Conservation (phyloP, 2,329 filamentous ascomycete genomes). For the Colletotrichum acutatum region DNA sequence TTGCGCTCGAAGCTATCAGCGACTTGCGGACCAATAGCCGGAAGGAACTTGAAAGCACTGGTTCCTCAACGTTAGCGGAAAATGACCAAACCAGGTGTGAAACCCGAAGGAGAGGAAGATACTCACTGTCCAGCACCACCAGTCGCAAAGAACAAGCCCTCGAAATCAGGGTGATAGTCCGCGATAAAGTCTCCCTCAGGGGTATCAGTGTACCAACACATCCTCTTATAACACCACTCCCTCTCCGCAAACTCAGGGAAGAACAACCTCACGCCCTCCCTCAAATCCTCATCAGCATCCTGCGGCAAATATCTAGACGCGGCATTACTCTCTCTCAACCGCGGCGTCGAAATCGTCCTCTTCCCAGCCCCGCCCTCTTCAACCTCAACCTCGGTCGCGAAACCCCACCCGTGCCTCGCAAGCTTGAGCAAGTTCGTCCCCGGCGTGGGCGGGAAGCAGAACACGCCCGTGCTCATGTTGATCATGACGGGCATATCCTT, state of each 20-base stretch:
- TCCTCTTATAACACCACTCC: slow-evolving; percentile 59
- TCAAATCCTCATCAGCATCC: slow-evolving; percentile 65
- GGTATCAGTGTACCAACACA: slow-evolving; percentile 76
- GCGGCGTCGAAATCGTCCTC: slow-evolving; percentile 66
- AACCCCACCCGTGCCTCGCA: slow-evolving; percentile 70
- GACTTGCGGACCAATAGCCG: slow-evolving; percentile 41
- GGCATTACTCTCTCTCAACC: slow-evolving; percentile 46
- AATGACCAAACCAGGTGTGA: slow-evolving; percentile 57
- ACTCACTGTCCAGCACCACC: slow-evolving; percentile 57
- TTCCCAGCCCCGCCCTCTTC: slow-evolving; percentile 65
- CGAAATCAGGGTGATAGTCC: slow-evolving; percentile 61
- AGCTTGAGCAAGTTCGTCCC: slow-evolving; percentile 65
- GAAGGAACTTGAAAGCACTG: slow-evolving; percentile 47
- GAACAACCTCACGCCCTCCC: slow-evolving; percentile 61
- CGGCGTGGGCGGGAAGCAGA: slow-evolving; percentile 65
- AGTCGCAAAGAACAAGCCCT: slow-evolving; percentile 59
- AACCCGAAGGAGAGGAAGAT: slow-evolving; percentile 61
- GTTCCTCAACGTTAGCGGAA: slow-evolving; percentile 54
- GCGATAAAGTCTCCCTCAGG: slow-evolving; percentile 72
- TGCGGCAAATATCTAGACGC: slow-evolving; percentile 80
- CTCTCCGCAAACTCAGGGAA: slow-evolving; percentile 64
- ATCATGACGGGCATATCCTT: slow-evolving; percentile 68
- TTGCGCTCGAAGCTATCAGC: slow-evolving; percentile 47
- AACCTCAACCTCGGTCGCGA: slow-evolving; percentile 63
- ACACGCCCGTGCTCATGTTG: slow-evolving; percentile 64